Percentiles rank a stretch among this genome's conserved stretches.
phyloP scores from a whole-genome alignment of 129 eudicot species.

The Chrysanthemum makinoi region DNA sequence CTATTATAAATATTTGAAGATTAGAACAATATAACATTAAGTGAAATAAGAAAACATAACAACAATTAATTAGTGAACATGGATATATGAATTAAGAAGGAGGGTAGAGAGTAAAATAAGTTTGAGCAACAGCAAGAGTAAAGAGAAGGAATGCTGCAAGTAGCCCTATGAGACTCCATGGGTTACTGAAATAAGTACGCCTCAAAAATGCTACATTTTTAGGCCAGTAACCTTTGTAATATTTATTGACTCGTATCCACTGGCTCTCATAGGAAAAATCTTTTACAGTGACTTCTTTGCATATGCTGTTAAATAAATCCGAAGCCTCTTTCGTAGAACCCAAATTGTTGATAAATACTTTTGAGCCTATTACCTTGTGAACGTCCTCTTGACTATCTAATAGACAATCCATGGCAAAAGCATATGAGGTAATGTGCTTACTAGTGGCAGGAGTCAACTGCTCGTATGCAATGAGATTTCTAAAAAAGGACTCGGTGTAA shows the following conservation, averaged over 20 bases:
- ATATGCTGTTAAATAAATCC: conserved; percentile 6
- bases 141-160: conserved; percentile 3
- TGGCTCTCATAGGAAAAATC: neutral
- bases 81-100: neutral
- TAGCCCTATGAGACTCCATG: conserved; percentile 6
- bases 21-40: too few species aligned
- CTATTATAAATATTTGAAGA: too few species aligned
- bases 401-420: neutral
- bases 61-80: too few species aligned
- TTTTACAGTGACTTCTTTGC: conserved; percentile 6
- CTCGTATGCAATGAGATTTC: too few species aligned
- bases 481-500: neutral
- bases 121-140: conserved; percentile 4
- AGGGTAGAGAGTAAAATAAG: neutral
- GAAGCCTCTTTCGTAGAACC: neutral
- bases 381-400: conserved; percentile 1
- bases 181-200: neutral
- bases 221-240: neutral
- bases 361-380: neutral
- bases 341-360: conserved; percentile 1
- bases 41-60: too few species aligned
- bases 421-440: conserved; percentile 11
- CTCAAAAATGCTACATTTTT: neutral
- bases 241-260: neutral
- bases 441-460: too few species aligned